phyloP scores from a whole-genome alignment of 495 filamentous ascomycete genomes.

The Aspergillus biplanus region DNA sequence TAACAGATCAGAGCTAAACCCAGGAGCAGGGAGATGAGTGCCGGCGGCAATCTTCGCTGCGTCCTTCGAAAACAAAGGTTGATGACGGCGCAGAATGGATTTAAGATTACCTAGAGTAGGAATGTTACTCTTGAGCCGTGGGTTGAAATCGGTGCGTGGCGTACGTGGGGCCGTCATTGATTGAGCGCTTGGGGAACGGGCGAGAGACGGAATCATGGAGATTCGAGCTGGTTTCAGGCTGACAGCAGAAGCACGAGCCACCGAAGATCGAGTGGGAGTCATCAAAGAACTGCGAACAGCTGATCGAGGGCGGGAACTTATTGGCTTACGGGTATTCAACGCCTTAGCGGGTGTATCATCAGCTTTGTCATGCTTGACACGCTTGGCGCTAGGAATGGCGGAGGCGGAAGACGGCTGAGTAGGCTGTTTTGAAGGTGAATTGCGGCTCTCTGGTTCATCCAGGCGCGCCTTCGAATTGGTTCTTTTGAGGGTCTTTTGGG shows the following conservation, averaged over 20 bases:
- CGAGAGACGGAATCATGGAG: slow-evolving; percentile 58
- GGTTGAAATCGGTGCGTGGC: slow-evolving; percentile 51
- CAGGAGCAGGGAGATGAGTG: slow-evolving; percentile 57
- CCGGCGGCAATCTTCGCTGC: slow-evolving; percentile 63
- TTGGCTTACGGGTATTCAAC: slow-evolving; percentile 45
- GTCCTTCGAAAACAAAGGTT: slow-evolving; percentile 64
- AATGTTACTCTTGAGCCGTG: slow-evolving; percentile 45
- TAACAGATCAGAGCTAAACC: slow-evolving; percentile 49
- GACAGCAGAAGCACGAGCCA: slow-evolving; percentile 56
- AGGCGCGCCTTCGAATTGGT: slow-evolving; percentile 75
- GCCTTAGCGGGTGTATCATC: slow-evolving; percentile 63
- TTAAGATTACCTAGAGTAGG: slow-evolving; percentile 54
- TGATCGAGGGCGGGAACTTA: slow-evolving; percentile 40
- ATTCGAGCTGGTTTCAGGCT: slow-evolving; percentile 62
- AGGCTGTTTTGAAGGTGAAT: slow-evolving; percentile 41
- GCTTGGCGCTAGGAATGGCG: slow-evolving; percentile 55
- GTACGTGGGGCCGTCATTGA: slow-evolving; percentile 47
- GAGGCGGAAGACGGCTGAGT: slow-evolving; percentile 42
- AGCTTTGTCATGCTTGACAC: slow-evolving; percentile 59
- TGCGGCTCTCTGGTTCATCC: slow-evolving; percentile 54
- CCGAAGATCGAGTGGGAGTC: slow-evolving; percentile 81
- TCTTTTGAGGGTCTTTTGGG: slow-evolving; percentile 65
- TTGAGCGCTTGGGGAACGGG: slow-evolving; percentile 51
- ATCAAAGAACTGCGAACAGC: slow-evolving; percentile 56
- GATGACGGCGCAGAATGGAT: slow-evolving; percentile 64